These are phyloP conservation scores for Ceratocystis eucalypticola DNA, from an alignment of 2,329 filamentous ascomycete species.

Conservation along the genomic window DNA sequence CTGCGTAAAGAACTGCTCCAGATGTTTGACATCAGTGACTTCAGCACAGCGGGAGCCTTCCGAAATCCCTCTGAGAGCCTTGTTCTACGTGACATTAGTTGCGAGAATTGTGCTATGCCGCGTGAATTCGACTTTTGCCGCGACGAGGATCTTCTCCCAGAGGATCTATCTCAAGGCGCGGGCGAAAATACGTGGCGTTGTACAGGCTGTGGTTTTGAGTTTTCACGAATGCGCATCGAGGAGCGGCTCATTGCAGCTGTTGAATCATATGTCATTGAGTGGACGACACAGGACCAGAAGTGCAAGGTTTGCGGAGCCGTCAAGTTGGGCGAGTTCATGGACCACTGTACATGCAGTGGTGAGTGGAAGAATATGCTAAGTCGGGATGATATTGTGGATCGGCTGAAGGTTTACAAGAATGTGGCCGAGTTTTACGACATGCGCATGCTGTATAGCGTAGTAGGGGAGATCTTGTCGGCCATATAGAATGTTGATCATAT, in stretches of 20 bases:
- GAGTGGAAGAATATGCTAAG: constrained; percentile 64
- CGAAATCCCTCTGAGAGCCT: constrained; percentile 69
- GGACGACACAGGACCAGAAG: constrained; percentile 81
- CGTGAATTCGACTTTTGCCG: constrained; percentile 86
- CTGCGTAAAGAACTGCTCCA: constrained; percentile 79
- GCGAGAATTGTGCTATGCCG: constrained; percentile 78
- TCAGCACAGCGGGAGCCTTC: constrained; percentile 77
- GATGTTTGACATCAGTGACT: constrained; percentile 89
- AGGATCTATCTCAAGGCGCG: constrained; percentile 25
- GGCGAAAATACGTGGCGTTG: constrained; percentile 55
- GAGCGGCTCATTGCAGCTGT: constrained; percentile 67
- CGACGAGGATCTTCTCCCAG: constrained; percentile 65
- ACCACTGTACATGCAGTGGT: constrained; percentile 88
- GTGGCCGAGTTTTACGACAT: constrained; percentile 71
- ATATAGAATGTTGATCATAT: constrained; percentile 26
- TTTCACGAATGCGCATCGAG: constrained; percentile 68
- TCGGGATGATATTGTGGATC: constrained; percentile 49
- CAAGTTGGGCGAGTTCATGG: constrained; percentile 84
- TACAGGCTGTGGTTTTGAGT: constrained; percentile 58
- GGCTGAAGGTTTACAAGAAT: constrained; percentile 54
- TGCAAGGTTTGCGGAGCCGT: constrained; percentile 60
- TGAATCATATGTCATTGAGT: constrained; percentile 60
- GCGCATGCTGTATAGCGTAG: constrained; percentile 65
- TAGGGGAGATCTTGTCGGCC: constrained; percentile 45
- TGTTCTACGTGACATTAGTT: constrained; percentile 62